Conservation (phyloP, 176 grass and related monocot genomes). For the Microstegium vimineum region DNA sequence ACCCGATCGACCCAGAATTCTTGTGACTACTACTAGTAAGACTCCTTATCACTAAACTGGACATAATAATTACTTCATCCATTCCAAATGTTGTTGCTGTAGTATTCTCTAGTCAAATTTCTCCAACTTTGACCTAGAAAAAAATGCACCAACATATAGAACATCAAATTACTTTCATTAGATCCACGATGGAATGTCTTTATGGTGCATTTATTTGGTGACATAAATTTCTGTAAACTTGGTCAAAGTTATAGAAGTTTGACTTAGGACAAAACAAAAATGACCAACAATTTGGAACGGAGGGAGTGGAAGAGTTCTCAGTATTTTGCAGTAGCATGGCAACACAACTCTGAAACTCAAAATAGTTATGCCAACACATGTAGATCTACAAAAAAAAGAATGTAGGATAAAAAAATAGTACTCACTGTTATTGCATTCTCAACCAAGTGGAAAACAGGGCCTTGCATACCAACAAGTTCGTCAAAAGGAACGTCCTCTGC, state of each 20-base stretch:
- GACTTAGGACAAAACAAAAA: not conserved
- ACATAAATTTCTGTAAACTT: not conserved
- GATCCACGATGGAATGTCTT: not conserved
- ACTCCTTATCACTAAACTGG: not conserved
- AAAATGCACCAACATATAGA: not conserved
- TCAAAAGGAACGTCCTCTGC: slow-evolving; percentile 99
- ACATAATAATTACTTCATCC: not conserved
- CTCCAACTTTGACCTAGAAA: not conserved
- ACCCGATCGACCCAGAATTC: no score
- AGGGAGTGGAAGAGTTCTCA: not conserved
- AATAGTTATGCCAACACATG: not conserved
- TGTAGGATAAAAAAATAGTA: slow-evolving; percentile 3
- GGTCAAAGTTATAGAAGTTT: not conserved
- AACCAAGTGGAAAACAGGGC: slow-evolving; percentile 97
- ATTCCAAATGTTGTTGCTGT: not conserved
- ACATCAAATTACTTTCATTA: not conserved
- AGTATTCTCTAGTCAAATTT: not conserved
- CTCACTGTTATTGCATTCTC: slow-evolving; percentile 99
- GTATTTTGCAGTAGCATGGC: not conserved
- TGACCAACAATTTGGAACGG: not conserved
- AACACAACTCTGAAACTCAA: not conserved
- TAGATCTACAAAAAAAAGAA: not conserved
- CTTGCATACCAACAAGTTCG: slow-evolving; percentile 98
- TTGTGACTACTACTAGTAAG: not conserved
- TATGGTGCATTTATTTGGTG: not conserved